phyloP scores from a whole-genome alignment of 1,284 basidiomycete species.

The Cryptococcus floricola region DNA sequence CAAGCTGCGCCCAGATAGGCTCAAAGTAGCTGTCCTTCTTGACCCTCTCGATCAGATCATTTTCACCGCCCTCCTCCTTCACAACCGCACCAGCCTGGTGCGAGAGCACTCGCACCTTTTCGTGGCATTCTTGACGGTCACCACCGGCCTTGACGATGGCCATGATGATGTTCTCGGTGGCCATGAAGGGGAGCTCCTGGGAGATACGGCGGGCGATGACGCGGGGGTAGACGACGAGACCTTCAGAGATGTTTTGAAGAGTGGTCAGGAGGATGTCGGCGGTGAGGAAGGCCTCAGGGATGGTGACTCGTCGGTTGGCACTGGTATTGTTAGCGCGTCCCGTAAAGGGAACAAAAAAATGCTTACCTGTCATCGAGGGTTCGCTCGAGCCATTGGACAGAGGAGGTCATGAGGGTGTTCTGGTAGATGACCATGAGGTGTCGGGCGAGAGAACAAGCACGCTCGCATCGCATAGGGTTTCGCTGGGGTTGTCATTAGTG shows the following conservation, averaged over 20 bases:
- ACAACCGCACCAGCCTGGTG: slow-evolving; percentile 94
- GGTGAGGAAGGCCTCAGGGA: slow-evolving; percentile 95
- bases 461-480: slow-evolving; percentile 98
- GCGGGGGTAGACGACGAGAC: slow-evolving; percentile 93
- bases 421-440: slow-evolving; percentile 91
- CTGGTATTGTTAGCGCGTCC: slow-evolving; percentile 49
- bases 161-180: slow-evolving; percentile 99
- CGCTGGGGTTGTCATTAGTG: slow-evolving; percentile 49
- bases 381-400: slow-evolving; percentile 94
- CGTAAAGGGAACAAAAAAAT: not conserved
- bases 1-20: slow-evolving; percentile 54
- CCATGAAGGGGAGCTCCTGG: slow-evolving; percentile 99
- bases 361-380: slow-evolving; percentile 84
- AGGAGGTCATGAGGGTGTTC: slow-evolving; percentile 86
- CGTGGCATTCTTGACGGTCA: slow-evolving; percentile 94
- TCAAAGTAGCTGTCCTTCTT: slow-evolving; percentile 62
- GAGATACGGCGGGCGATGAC: slow-evolving; percentile 88
- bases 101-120: slow-evolving; percentile 91
- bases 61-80: slow-evolving; percentile 90
- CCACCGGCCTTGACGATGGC: slow-evolving; percentile 91
- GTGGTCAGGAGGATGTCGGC: slow-evolving; percentile 95
- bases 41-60: slow-evolving; percentile 91
- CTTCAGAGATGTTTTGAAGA: slow-evolving; percentile 94
- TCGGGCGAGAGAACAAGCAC: slow-evolving; percentile 89
- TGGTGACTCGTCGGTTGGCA: slow-evolving; percentile 91